Evolutionary conservation across 2,329 filamentous ascomycete species (phyloP), one percentile per base, ranked within the genome.

Genomic region (Cladobotryum protrusum): DNA sequence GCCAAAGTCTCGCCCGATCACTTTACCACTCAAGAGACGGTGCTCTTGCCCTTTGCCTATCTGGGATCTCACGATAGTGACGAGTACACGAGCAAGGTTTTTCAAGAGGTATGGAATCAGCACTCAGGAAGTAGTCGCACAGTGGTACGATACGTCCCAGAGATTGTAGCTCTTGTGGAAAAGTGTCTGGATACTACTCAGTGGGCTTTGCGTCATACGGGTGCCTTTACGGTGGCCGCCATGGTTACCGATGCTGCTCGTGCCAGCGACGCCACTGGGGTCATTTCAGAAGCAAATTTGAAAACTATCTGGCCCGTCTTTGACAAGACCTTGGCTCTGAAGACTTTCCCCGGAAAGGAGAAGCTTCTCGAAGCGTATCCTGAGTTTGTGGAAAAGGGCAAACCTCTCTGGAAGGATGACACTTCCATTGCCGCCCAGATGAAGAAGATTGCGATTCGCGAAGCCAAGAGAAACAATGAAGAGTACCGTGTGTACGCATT

Each of bases 271-370:
- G 68, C 73, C 45, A 73, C 76, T 5, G 80, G 78, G 0, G 76
- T 81, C 40, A 81, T 89, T 47, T 81, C 78, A 53, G 73, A 77
- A 15, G 62, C 74, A 3, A 81, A 83, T 37, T 74, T 87, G 15
- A 73, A 76, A 56, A 71, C 72, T 14, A 73, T 96, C 18, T 99
- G 92, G 92, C 88, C 88, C 0, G 79, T 85, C 2, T 75, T 96
- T 43, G 89, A 96, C 56, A 89, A 86, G 61, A 83, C 88, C 1
- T 70, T 97, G 37, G 80, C 82, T 2, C 82, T 95, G 12, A 97
- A 96, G 75, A 96, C 91, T 1, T 99, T 96, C 76, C 79, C 86
- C 1, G 89, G 89, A 18, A 99, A 99, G 64, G 90, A 96, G 68
- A 83, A 82, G 57, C 80, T 99, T 32, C 74, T 97, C 3, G 77